phyloP scores from a whole-genome alignment of 805 yeast genomes.

The Teunomyces atbi region DNA sequence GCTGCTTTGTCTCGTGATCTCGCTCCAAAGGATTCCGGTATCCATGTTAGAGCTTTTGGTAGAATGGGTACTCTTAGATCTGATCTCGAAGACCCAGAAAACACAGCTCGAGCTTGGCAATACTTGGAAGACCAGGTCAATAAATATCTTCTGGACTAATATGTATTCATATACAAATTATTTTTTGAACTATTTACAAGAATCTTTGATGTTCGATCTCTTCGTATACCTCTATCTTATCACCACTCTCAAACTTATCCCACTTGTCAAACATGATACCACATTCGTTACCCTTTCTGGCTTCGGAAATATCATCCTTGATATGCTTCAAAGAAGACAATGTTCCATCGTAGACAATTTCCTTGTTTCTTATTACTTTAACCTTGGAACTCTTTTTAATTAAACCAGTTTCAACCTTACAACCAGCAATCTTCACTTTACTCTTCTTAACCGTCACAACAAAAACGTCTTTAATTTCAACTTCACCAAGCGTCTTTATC shows the following conservation, averaged over 20 bases:
- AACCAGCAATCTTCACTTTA: conserved; percentile 76
- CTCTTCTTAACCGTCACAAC: conserved; percentile 60
- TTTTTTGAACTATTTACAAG: conserved; percentile 46
- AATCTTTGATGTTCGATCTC: conserved; percentile 50
- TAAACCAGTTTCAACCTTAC: conserved; percentile 70
- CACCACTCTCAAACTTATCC: conserved; percentile 72
- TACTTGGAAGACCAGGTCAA: conserved; percentile 26
- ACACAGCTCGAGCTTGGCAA: conserved; percentile 32
- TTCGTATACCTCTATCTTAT: conserved; percentile 70
- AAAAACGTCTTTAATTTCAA: conserved; percentile 69
- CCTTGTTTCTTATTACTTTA: conserved; percentile 53
- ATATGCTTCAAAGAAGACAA: conserved; percentile 75
- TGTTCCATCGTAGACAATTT: conserved; percentile 53
- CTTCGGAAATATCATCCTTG: conserved; percentile 75
- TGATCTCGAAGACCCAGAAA: conserved; percentile 35
- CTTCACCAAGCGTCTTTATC: conserved; percentile 62
- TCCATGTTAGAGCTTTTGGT: conserved; percentile 39
- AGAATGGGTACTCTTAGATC: conserved; percentile 25
- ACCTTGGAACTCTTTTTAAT: conserved; percentile 59
- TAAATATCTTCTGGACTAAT: not conserved
- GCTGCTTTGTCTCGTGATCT: conserved; percentile 42
- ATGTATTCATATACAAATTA: not conserved
- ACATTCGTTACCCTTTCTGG: conserved; percentile 85
- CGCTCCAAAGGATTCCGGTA: conserved; percentile 29
- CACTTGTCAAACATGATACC: conserved; percentile 74